phyloP scores from a whole-genome alignment of 1,284 basidiomycete genomes.

The Melampsora occidentalis region DNA sequence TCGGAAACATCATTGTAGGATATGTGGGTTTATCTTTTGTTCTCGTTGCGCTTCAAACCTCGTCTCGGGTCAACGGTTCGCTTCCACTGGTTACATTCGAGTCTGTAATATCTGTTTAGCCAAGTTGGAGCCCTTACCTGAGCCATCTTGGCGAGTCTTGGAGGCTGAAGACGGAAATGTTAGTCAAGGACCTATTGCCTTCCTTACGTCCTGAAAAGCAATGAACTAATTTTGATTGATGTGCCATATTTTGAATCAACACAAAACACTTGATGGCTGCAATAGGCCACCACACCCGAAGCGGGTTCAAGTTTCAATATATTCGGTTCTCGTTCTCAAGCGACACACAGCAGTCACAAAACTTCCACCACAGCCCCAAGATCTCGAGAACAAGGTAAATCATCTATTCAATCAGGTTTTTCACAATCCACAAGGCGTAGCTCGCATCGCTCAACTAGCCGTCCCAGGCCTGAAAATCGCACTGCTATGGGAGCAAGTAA shows the following conservation, averaged over 20 bases:
- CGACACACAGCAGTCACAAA: slow-evolving; percentile 7
- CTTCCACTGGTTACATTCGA: slow-evolving; percentile 49
- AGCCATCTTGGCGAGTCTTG: slow-evolving; percentile 12
- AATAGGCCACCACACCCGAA: slow-evolving; percentile 10
- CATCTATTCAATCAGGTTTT: background rate
- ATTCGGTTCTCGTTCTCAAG: slow-evolving; percentile 29
- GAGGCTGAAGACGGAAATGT: slow-evolving; percentile 38
- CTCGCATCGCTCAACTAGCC: background rate
- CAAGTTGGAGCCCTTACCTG: slow-evolving; percentile 47
- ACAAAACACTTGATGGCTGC: background rate
- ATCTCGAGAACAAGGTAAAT: background rate
- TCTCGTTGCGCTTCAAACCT: slow-evolving; percentile 52
- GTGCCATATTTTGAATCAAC: background rate
- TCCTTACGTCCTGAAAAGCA: background rate
- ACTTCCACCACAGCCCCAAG: background rate
- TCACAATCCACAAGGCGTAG: slow-evolving; percentile 1
- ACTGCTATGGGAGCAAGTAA: background rate
- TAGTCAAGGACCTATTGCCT: background rate
- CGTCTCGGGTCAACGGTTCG: slow-evolving; percentile 51
- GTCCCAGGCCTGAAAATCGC: background rate
- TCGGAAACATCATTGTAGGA: slow-evolving; percentile 89
- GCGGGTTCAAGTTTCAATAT: slow-evolving; percentile 22
- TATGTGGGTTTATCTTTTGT: slow-evolving; percentile 64
- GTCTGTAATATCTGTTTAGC: slow-evolving; percentile 53
- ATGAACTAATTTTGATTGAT: too few species aligned